Conservation (phyloP, 208 protist species). For the Leishmania amazonensis region DNA sequence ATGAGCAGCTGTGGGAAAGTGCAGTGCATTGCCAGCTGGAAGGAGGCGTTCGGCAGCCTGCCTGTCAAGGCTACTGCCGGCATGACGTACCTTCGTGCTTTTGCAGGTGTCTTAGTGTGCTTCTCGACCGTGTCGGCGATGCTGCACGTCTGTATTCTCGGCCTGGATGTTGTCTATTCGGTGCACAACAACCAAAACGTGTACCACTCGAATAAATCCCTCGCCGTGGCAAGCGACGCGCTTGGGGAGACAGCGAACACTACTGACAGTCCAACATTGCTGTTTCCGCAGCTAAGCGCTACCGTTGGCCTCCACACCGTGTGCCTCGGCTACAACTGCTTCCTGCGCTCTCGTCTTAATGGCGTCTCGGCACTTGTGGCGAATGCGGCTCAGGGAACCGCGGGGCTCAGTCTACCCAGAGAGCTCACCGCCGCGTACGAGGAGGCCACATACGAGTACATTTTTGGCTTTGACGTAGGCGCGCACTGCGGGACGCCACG, state of each 20-base stretch:
- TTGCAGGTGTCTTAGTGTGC: neutral
- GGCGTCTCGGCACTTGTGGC: slow-evolving; percentile 23
- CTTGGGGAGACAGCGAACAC: neutral
- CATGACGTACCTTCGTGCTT: slow-evolving; percentile 12
- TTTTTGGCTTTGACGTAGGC: slow-evolving; percentile 54
- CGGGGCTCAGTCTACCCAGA: neutral
- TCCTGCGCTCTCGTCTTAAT: slow-evolving; percentile 16
- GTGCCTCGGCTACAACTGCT: slow-evolving; percentile 33
- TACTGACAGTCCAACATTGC: neutral
- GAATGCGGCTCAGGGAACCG: neutral
- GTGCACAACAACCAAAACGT: slow-evolving; percentile 23
- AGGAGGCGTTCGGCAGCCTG: neutral
- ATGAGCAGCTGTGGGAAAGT: neutral
- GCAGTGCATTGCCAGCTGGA: neutral
- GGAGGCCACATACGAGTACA: slow-evolving; percentile 32
- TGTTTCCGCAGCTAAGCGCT: slow-evolving; percentile 49
- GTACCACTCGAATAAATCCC: slow-evolving; percentile 1
- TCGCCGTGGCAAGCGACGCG: neutral
- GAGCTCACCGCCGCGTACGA: neutral
- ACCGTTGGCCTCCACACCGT: slow-evolving; percentile 40
- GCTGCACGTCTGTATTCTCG: slow-evolving; percentile 8
- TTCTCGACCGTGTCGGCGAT: slow-evolving; percentile 6
- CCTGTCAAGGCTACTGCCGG: slow-evolving; percentile 7
- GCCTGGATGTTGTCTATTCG: slow-evolving; percentile 12
- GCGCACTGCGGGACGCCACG: slow-evolving; percentile 29